Evolutionary conservation across 2,329 filamentous ascomycete species (phyloP).

Genomic region (Diaporthe ampelina): DNA sequence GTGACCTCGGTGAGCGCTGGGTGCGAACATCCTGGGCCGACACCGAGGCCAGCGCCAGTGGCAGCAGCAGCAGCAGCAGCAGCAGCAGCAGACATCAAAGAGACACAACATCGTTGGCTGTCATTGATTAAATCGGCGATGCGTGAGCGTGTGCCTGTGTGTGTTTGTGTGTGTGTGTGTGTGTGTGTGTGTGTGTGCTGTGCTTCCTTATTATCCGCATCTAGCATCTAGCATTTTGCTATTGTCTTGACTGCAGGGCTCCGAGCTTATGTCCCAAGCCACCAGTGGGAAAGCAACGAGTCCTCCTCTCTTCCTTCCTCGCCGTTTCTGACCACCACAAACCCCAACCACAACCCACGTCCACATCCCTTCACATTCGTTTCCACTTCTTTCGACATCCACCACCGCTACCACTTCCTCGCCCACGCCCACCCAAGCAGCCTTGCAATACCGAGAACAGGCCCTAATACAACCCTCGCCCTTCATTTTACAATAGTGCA

Average conservation of each 20-base stretch:
- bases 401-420: not conserved
- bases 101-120: not conserved
- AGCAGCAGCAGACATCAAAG: too few species aligned
- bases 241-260: constrained; percentile 32
- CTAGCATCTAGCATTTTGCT: constrained; percentile 29
- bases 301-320: constrained; percentile 1
- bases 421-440: not conserved
- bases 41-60: not conserved
- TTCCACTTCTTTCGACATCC: constrained; percentile 21
- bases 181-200: not conserved
- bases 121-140: constrained; percentile 1
- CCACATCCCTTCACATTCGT: constrained; percentile 5
- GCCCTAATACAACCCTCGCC: constrained; percentile 25
- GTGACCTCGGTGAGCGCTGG: not conserved
- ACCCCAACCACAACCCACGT: constrained; percentile 10
- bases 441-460: constrained; percentile 24
- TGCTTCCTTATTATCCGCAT: constrained; percentile 9
- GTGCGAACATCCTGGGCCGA: not conserved
- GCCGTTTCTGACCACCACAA: constrained; percentile 24
- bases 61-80: not conserved
- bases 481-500: constrained; percentile 32
- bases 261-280: constrained; percentile 14
- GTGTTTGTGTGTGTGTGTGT: not conserved
- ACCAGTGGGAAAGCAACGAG: not conserved
- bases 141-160: not conserved